Base-by-base conservation (phyloP, 352 stramenopile genomes). In the Halophytophthora batemanensis region DNA sequence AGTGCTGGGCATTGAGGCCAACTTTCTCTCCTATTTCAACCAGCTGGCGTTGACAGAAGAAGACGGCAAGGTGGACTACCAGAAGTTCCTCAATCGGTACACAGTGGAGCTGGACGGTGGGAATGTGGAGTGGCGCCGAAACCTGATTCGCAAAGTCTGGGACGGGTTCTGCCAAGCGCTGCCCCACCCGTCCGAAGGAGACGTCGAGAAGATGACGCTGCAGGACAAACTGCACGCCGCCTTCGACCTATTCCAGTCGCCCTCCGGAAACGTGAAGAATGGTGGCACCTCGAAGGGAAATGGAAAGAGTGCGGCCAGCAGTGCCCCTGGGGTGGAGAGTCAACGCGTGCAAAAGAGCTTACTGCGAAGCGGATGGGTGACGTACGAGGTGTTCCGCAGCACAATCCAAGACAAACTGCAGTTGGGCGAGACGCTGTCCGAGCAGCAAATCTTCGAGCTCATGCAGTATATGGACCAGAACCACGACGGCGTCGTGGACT, bases 391-490 rank as follows among this genome's bases (percentile, higher is more conserved):
- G 25, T 92, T 92, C 33, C 76, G 81, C 5, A 71, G 72, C 6
- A 92, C 81, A 11, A 74, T 92, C 19, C 78, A 88, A 56, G 66
- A 61, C 8, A 77, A 74, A 15, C 54, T 92, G 6, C 67, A 77
- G 12, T 61, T 92, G 0, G 53, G 59, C 1, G 67, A 76, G 19
- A 82, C 68, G 0, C 69, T 97, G 5, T 93, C 84, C 13, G 86
- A 94, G 54, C 81, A 94, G 40, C 86, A 97, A 61, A 93, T 96
- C 15, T 96, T 96, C 21, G 90, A 97, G 56, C 58, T 97, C 19
- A 97, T 97, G 90, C 78, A 95, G 50, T 79, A 92, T 42, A 82
- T 97, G 49, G 90, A 97, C 59, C 75, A 88, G 40, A 94, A 97
- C 35, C 74, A 88, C 45, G 89, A 97, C 45, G 87, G 85, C 2